These are phyloP conservation scores for Phytophthora pistaciae DNA, from an alignment of 352 stramenopile species.

Conservation along the genomic window DNA sequence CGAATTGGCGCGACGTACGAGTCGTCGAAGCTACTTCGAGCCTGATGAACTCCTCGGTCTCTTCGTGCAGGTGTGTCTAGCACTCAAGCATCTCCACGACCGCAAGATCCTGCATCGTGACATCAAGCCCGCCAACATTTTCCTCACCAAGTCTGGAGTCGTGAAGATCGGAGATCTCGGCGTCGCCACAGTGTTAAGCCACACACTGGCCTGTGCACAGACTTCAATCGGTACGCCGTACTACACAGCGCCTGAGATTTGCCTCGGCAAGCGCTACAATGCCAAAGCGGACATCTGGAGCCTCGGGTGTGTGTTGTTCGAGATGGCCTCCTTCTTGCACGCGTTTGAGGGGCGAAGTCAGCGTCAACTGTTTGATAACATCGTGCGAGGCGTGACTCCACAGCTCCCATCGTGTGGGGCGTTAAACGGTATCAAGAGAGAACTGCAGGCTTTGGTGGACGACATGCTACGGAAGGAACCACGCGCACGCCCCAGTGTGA, in stretches of 20 bases:
- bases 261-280: slow-evolving; percentile 93
- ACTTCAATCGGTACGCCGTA: slow-evolving; percentile 88
- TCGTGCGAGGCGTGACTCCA: slow-evolving; percentile 42
- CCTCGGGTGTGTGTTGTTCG: slow-evolving; percentile 94
- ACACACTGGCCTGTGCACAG: slow-evolving; percentile 77
- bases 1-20: slow-evolving; percentile 46
- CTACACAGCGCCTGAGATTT: slow-evolving; percentile 96
- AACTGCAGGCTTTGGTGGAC: slow-evolving; percentile 47
- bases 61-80: slow-evolving; percentile 79
- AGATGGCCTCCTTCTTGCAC: slow-evolving; percentile 90
- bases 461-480: slow-evolving; percentile 75
- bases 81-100: slow-evolving; percentile 83
- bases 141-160: slow-evolving; percentile 69
- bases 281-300: slow-evolving; percentile 96
- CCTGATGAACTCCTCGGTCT: slow-evolving; percentile 62
- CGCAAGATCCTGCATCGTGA: slow-evolving; percentile 90
- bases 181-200: slow-evolving; percentile 76
- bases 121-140: slow-evolving; percentile 91
- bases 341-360: slow-evolving; percentile 90
- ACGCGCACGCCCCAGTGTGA: slow-evolving; percentile 69
- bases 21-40: slow-evolving; percentile 23
- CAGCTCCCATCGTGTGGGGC: slow-evolving; percentile 17
- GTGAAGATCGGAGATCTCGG: slow-evolving; percentile 87
- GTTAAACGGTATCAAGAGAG: slow-evolving; percentile 21
- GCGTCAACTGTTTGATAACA: slow-evolving; percentile 83